Conservation (phyloP, 768 basidiomycete genomes). For the Lactarius indigo region DNA sequence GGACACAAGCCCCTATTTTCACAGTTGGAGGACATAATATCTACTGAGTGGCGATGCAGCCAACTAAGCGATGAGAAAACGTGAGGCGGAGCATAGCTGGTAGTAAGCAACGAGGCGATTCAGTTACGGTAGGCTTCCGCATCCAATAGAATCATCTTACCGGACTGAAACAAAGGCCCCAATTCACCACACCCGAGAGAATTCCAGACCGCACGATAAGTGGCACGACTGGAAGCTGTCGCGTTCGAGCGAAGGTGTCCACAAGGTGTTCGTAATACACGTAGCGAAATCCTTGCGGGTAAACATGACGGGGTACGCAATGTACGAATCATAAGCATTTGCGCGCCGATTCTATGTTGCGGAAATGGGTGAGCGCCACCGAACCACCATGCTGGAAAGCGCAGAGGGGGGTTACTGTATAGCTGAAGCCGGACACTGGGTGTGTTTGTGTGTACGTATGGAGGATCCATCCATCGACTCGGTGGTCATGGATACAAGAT, state of each 20-base stretch:
- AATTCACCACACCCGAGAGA: neutral
- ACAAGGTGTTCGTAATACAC: conserved; percentile 21
- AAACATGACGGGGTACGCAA: conserved; percentile 21
- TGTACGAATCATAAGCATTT: conserved; percentile 1
- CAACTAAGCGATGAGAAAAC: neutral
- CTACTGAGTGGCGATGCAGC: neutral
- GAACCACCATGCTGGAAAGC: neutral
- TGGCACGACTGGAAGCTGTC: conserved; percentile 18
- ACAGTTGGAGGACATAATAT: neutral
- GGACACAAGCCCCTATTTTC: neutral
- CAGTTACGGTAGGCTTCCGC: neutral
- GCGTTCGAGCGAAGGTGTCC: conserved; percentile 10
- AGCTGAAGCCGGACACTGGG: too few relatives aligned
- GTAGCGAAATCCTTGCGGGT: conserved; percentile 2
- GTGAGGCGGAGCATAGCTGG: neutral
- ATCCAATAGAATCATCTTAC: conserved; percentile 17
- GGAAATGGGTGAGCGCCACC: neutral
- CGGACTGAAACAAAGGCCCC: conserved; percentile 9
- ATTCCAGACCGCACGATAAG: conserved; percentile 8
- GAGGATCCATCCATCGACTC: conserved; percentile 15
- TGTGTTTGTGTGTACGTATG: neutral
- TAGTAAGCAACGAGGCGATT: neutral
- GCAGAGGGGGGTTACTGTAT: neutral
- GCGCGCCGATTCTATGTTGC: conserved; percentile 3
- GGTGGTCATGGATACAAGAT: conserved; percentile 11